Evolutionary conservation across 768 basidiomycete genomes (phyloP), one percentile per base, ranked within the genome.

Genomic region (Terana coerulea): DNA sequence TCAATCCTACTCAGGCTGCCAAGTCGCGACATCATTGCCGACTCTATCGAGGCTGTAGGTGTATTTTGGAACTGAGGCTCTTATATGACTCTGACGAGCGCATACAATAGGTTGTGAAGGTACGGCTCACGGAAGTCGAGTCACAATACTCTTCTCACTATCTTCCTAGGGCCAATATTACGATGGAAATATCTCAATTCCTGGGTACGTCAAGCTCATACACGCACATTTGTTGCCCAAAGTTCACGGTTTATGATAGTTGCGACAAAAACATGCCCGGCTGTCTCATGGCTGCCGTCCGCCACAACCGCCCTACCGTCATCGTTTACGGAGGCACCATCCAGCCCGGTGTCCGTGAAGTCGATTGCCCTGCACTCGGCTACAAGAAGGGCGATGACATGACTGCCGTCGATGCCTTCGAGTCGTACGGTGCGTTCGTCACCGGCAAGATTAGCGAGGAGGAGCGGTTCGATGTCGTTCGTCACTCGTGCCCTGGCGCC

Each of bases 181-280:
- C 59, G 91, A 94, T 54, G 91, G 81, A 11, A 91, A 91, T 61
- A 90, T 93, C 59, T 81, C 87, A 5, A 77, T 92, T 47, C 91
- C 91, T 15, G 90, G 91, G 50, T 65, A 50, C 7, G 59, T 40
- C n/a, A 17, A 21, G 11, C 12, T 6, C 15, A 14, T 24, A 1
- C n/a, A 5, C 12, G 22, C 11, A 15, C 11, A 7, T 28, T 34
- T 4, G 3, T 11, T 17, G 19, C 7, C 28, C 31, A 9, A 37
- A 6, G 14, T 11, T 33, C 30, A 28, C 45, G 24, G n/a, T 7
- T 48, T 36, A 5, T 3, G 21, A 12, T 34, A 62, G 64, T 47
- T 93, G 91, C 58, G 91, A 93, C 69, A 93, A 93, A 72, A 93
- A 93, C 63, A 92, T 93, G 91, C 91, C 91, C 8, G 91, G 89